phyloP scores from a whole-genome alignment of 345 rosid genomes.

The Bruguiera sexangula region DNA sequence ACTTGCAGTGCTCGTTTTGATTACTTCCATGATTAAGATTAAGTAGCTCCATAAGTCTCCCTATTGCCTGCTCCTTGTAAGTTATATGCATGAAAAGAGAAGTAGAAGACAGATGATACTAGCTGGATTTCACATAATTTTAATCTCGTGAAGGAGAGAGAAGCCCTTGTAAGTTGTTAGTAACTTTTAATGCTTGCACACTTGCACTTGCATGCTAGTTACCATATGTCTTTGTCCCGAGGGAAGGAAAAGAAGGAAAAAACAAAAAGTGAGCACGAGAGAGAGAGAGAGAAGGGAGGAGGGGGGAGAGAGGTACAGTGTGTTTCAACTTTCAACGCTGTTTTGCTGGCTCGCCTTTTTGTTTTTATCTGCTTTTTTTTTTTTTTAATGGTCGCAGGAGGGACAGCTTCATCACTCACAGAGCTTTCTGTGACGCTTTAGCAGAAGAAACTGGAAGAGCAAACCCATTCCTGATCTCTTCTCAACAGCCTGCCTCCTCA shows the following conservation, averaged over 20 bases:
- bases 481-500: slow-evolving; percentile 21
- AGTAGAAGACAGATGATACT: neutral
- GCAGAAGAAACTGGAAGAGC: slow-evolving; percentile 44
- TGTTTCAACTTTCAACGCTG: slow-evolving; percentile 7
- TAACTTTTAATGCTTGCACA: slow-evolving; percentile 20
- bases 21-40: neutral
- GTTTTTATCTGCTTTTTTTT: slow-evolving; percentile 30
- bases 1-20: neutral
- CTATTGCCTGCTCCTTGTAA: slow-evolving; percentile 1
- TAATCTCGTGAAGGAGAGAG: slow-evolving; percentile 18
- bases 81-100: neutral
- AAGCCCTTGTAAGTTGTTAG: neutral
- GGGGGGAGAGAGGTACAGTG: slow-evolving; percentile 3
- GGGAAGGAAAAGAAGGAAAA: slow-evolving; percentile 22
- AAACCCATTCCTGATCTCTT: slow-evolving; percentile 21
- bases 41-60: neutral
- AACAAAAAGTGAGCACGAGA: slow-evolving; percentile 27
- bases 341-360: slow-evolving; percentile 29
- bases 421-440: slow-evolving; percentile 61
- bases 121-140: neutral
- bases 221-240: slow-evolving; percentile 20
- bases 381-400: slow-evolving; percentile 39
- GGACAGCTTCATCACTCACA: slow-evolving; percentile 67
- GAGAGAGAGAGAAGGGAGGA: slow-evolving; percentile 2
- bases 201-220: neutral